Conservation (phyloP, 2,329 filamentous ascomycete species). For the Fusarium sp. region DNA sequence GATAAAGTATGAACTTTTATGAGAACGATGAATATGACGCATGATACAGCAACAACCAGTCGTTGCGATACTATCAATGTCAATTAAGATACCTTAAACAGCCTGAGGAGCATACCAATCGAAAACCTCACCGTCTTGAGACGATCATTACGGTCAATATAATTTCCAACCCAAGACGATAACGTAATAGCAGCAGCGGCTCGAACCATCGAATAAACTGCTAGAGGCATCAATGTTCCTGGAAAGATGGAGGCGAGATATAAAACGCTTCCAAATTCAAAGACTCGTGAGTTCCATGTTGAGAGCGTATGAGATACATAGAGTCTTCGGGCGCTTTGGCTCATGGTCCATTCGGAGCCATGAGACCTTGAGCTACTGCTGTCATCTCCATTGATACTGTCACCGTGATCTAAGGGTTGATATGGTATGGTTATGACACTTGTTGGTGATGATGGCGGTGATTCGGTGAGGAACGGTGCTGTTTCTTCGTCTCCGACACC, state of each 20-base stretch:
- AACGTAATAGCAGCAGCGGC: constrained; percentile 67
- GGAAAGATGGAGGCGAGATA: constrained; percentile 68
- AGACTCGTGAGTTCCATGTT: constrained; percentile 72
- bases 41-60: constrained; percentile 59
- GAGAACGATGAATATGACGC: constrained; percentile 56
- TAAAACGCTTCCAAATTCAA: constrained; percentile 71
- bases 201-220: constrained; percentile 74
- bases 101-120: constrained; percentile 49
- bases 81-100: background rate
- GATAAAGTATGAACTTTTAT: constrained; percentile 6
- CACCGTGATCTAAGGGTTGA: background rate
- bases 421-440: background rate
- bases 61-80: constrained; percentile 51
- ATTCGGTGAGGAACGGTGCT: constrained; percentile 12
- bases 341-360: constrained; percentile 23
- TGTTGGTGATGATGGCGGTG: background rate
- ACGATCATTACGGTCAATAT: constrained; percentile 67
- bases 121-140: constrained; percentile 63
- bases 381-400: background rate
- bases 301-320: constrained; percentile 72
- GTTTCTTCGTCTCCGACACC: constrained; percentile 31
- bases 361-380: background rate
- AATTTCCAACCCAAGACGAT: constrained; percentile 66
- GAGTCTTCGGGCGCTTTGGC: constrained; percentile 50
- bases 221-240: constrained; percentile 71